A percentile compares a stretch with the other conserved stretches of the same genome.
Conservation (phyloP, 139 green algal species). For the Chlamydomonas sp. region DNA sequence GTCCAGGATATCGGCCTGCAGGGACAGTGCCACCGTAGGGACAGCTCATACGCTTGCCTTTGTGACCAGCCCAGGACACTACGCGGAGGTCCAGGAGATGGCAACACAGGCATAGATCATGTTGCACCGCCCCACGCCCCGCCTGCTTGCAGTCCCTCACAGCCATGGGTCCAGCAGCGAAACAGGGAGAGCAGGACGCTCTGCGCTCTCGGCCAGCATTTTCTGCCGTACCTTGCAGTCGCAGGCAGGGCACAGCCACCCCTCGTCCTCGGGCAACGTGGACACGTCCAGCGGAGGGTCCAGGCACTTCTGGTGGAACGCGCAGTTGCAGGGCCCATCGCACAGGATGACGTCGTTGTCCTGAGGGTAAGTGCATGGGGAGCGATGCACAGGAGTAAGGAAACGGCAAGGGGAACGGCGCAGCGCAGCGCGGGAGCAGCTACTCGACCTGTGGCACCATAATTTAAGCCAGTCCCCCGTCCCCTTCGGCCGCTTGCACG, state of each 20-base stretch:
- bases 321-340: constrained; percentile 86
- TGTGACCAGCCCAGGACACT: background rate
- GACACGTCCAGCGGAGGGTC: constrained; percentile 64
- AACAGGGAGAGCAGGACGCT: background rate
- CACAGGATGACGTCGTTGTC: constrained; percentile 96
- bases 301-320: constrained; percentile 82
- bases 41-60: background rate
- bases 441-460: background rate
- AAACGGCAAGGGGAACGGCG: background rate
- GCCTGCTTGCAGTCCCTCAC: background rate
- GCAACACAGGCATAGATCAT: background rate
- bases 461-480: background rate
- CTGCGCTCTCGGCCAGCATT: background rate
- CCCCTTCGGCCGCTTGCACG: background rate
- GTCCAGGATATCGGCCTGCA: constrained; percentile 40
- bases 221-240: constrained; percentile 71
- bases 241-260: constrained; percentile 87
- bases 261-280: constrained; percentile 75
- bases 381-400: background rate
- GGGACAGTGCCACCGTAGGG: background rate
- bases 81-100: background rate
- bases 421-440: background rate
- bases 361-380: constrained; percentile 38
- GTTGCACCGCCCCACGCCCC: background rate
- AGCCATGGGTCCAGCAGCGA: background rate